A percentile compares a stretch with the other conserved stretches of the same genome.
phyloP scores from a whole-genome alignment of 2,329 filamentous ascomycete genomes.

The Mariannaea elegans region DNA sequence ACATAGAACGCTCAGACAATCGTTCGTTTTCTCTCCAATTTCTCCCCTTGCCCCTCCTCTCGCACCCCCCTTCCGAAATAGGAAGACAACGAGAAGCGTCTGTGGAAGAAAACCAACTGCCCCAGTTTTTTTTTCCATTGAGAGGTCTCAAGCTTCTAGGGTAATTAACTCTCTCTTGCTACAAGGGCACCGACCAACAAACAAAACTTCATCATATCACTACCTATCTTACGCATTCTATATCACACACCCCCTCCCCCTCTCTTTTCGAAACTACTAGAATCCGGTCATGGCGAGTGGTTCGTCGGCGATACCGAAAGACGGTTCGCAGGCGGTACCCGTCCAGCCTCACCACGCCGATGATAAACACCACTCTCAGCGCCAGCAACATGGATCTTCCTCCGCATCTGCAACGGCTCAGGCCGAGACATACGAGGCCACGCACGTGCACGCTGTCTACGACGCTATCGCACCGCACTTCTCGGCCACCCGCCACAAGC shows the following conservation, averaged over 20 bases:
- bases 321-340: slow-evolving; percentile 27
- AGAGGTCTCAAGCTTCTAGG: not conserved
- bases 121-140: not conserved
- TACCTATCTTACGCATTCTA: not conserved
- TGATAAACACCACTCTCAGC: slow-evolving; percentile 21
- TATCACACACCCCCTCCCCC: not conserved
- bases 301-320: slow-evolving; percentile 37
- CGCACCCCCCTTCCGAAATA: slow-evolving; percentile 5
- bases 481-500: slow-evolving; percentile 80
- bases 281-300: slow-evolving; percentile 35
- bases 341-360: slow-evolving; percentile 13
- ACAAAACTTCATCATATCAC: too few species aligned
- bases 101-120: not conserved
- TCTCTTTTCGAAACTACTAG: not conserved
- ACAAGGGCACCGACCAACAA: too few species aligned
- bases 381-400: not conserved
- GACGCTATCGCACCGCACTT: slow-evolving; percentile 87
- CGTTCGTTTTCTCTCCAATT: not conserved
- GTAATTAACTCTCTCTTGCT: not conserved
- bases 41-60: not conserved
- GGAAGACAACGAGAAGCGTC: slow-evolving; percentile 17
- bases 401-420: slow-evolving; percentile 33
- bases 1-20: slow-evolving; percentile 1
- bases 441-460: slow-evolving; percentile 93
- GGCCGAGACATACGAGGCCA: slow-evolving; percentile 74